These are phyloP conservation scores for Fusarium duplospermum DNA, from an alignment of 2,329 filamentous ascomycete genomes.

Conservation along the genomic window DNA sequence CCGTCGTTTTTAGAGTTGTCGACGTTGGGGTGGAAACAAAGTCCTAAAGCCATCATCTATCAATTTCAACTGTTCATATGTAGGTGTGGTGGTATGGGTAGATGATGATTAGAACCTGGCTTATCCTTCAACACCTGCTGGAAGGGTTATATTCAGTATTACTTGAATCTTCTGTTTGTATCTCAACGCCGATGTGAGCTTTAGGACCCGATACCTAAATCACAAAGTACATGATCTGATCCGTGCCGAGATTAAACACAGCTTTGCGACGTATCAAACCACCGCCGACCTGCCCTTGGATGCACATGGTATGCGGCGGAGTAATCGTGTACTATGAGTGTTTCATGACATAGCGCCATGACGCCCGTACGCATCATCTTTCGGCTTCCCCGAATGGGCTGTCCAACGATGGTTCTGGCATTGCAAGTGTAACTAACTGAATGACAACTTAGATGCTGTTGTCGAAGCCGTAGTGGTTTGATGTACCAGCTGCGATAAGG, in stretches of 20 bases:
- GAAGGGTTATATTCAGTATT: too few species aligned
- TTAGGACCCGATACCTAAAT: background rate
- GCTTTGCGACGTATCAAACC: background rate
- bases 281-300: background rate
- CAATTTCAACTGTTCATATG: background rate
- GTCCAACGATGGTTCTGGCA: background rate
- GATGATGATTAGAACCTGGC: too few species aligned
- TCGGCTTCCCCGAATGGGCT: background rate
- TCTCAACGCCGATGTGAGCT: background rate
- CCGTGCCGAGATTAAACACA: background rate
- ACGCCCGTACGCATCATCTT: background rate
- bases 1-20: constrained; percentile 9
- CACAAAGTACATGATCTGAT: background rate
- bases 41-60: background rate
- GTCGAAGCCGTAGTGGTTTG: background rate
- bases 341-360: background rate
- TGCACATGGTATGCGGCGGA: background rate
- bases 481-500: background rate
- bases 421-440: background rate
- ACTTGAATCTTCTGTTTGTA: background rate
- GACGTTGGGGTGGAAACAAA: background rate
- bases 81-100: background rate
- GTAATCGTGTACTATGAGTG: background rate
- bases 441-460: background rate
- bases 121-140: too few species aligned